Evolutionary conservation across 192 early-diverging fungal species (phyloP).

Genomic region (Ramicandelaber brevisporus): DNA sequence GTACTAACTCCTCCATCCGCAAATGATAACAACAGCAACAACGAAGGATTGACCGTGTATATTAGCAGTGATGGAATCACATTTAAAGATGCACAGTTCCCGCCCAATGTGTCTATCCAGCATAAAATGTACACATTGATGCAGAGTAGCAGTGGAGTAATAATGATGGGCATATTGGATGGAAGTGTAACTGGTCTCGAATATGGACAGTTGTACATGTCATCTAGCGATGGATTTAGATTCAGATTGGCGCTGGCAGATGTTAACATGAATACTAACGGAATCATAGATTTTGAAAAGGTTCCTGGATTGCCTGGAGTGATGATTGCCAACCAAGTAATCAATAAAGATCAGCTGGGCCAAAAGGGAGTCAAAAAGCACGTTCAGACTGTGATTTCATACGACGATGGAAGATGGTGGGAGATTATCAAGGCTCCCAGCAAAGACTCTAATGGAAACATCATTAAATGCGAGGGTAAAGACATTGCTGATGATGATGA

Average conservation of each 20-base stretch:
- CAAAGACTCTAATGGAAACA: slow-evolving; percentile 7
- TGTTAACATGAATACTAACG: slow-evolving; percentile 48
- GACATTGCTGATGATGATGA: too few species aligned
- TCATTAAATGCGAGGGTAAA: slow-evolving; percentile 6
- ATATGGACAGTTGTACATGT: slow-evolving; percentile 61
- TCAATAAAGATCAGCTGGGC: slow-evolving; percentile 36
- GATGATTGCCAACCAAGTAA: slow-evolving; percentile 67
- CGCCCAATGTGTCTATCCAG: slow-evolving; percentile 45
- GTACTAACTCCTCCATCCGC: too few species aligned
- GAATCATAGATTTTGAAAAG: slow-evolving; percentile 75
- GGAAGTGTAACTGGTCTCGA: slow-evolving; percentile 16
- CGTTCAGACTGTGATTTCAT: slow-evolving; percentile 53
- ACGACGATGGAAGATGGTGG: slow-evolving; percentile 72
- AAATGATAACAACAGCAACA: slow-evolving; percentile 4
- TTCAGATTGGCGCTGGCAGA: slow-evolving; percentile 48
- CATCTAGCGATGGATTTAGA: slow-evolving; percentile 59
- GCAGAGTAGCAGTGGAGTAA: slow-evolving; percentile 9
- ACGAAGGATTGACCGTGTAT: slow-evolving; percentile 25
- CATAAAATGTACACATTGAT: slow-evolving; percentile 67
- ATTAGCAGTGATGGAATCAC: slow-evolving; percentile 50
- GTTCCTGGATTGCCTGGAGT: slow-evolving; percentile 68
- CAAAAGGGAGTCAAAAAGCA: slow-evolving; percentile 25
- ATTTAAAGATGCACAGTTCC: slow-evolving; percentile 55
- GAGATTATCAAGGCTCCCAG: slow-evolving; percentile 22
- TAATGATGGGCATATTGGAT: too few species aligned